These are phyloP conservation scores for Castanopsis chinensis DNA, from an alignment of 306 rosid genomes.

Conservation along the genomic window DNA sequence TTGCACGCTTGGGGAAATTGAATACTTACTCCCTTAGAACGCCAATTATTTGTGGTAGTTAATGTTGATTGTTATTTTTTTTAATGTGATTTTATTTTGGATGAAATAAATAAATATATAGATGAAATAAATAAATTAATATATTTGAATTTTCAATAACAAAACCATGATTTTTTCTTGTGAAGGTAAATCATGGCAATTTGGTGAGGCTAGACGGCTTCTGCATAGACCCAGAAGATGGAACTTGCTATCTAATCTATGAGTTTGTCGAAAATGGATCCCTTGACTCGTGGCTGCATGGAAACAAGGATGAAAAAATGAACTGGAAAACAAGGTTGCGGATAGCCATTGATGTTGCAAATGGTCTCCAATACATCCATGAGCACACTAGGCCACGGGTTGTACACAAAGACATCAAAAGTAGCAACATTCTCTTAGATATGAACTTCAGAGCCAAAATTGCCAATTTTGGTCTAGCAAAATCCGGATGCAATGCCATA, in stretches of 20 bases:
- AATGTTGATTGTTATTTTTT: too few species aligned
- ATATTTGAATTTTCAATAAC: not conserved
- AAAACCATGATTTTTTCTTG: constrained; percentile 3
- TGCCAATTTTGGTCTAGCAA: constrained; percentile 89
- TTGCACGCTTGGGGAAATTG: too few species aligned
- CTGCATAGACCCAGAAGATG: constrained; percentile 72
- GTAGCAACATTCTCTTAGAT: constrained; percentile 88
- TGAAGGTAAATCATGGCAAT: constrained; percentile 95
- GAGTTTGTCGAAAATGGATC: constrained; percentile 88
- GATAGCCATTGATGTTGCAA: constrained; percentile 77
- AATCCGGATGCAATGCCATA: constrained; percentile 85
- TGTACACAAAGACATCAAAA: constrained; percentile 93
- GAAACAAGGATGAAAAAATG: constrained; percentile 30
- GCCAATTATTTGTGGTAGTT: too few species aligned
- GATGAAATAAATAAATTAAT: not conserved
- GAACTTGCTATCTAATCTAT: constrained; percentile 72
- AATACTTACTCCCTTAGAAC: too few species aligned
- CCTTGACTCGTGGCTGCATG: constrained; percentile 72
- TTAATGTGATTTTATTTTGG: too few species aligned
- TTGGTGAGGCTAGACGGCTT: constrained; percentile 93
- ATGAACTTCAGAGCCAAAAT: constrained; percentile 83
- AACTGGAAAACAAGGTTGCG: constrained; percentile 70
- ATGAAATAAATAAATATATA: too few species aligned
- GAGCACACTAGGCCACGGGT: constrained; percentile 95
- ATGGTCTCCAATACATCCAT: constrained; percentile 88